Evolutionary conservation across 495 filamentous ascomycete species (phyloP), one percentile per base, ranked within the genome.

Genomic region (Tirmania nivea): DNA sequence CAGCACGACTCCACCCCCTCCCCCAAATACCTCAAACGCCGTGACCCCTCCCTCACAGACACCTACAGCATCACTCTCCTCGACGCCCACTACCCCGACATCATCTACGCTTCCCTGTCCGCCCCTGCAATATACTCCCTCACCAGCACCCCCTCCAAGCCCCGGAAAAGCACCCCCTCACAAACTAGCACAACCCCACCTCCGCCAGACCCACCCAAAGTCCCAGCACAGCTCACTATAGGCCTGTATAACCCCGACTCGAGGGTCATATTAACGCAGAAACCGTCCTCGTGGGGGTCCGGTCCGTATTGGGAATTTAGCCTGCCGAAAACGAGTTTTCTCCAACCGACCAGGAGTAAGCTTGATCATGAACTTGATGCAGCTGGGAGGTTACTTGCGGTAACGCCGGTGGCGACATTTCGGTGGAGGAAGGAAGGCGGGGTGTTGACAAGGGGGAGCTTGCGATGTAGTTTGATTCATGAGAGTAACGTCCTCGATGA

Each of bases 161-260:
- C 72, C 51, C 85, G 83, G 63, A 14, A 14, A 19, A 8, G 14
- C 1, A 59, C 59, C 19, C 66, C 70, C 51, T 66, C 62, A 54
- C 25, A 31, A 31, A 3, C 25, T 7, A 76, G 77, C 50, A 81
- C 80, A 2, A 69, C 76, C 0, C 69, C 80, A 3, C 14, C 12
- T 14, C 39, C 39, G 4, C 80, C 83, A 16, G 72, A 80, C 5
- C 39, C 39, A 19, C 78, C 81, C 0, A 80, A 87, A 59, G 81
- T 89, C 10, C 90, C 90, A 1, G 76, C 76, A 47, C 74, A 75
- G 51, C 94, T 96, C 65, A 73, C 74, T 16, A 74, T 96, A 52
- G 83, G 89, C 58, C 79, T 97, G 10, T 96, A 95, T 74, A 86
- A 94, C 63, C 90, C 90, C 0, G 88, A 95, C 69, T 88, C 93